Percentiles rank a stretch among this genome's conserved stretches.
Evolutionary conservation across 2,329 filamentous ascomycete genomes (phyloP).

Genomic region (Colletotrichum lindemuthianum): DNA sequence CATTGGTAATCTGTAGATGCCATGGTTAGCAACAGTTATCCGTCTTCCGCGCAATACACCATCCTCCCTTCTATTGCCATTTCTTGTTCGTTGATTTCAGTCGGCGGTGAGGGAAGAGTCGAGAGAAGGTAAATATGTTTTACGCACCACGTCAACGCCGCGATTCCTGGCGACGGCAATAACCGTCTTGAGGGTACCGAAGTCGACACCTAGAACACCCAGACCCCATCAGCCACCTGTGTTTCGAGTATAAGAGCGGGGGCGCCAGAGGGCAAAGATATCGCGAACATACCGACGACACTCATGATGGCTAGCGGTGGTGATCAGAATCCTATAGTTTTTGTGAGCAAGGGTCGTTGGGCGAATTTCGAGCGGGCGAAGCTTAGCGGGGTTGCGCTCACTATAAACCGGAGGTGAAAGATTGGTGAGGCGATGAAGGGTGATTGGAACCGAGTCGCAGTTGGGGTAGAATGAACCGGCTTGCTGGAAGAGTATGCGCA

Average conservation of each 20-base stretch:
- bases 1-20: conserved; percentile 87
- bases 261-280: conserved; percentile 4
- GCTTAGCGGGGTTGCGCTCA: conserved; percentile 33
- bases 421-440: conserved; percentile 6
- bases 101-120: neutral
- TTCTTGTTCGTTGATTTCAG: conserved; percentile 2
- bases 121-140: conserved; percentile 36
- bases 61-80: neutral
- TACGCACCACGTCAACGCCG: conserved; percentile 97
- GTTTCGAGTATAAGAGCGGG: neutral
- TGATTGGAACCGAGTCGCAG: conserved; percentile 5
- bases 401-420: conserved; percentile 14
- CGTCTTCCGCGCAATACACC: conserved; percentile 1
- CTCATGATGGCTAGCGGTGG: conserved; percentile 57
- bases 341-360: conserved; percentile 31
- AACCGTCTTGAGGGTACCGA: conserved; percentile 96
- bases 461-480: conserved; percentile 20
- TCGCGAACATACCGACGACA: conserved; percentile 60
- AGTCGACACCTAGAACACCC: conserved; percentile 77
- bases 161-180: conserved; percentile 98
- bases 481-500: conserved; percentile 30
- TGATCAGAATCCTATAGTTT: conserved; percentile 15
- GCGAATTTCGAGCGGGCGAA: conserved; percentile 12
- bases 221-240: conserved; percentile 32
- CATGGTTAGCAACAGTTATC: conserved; percentile 30